Evolutionary conservation across 306 rosid species (phyloP), one percentile per base, ranked within the genome.

Genomic region (Cajanus cajan): DNA sequence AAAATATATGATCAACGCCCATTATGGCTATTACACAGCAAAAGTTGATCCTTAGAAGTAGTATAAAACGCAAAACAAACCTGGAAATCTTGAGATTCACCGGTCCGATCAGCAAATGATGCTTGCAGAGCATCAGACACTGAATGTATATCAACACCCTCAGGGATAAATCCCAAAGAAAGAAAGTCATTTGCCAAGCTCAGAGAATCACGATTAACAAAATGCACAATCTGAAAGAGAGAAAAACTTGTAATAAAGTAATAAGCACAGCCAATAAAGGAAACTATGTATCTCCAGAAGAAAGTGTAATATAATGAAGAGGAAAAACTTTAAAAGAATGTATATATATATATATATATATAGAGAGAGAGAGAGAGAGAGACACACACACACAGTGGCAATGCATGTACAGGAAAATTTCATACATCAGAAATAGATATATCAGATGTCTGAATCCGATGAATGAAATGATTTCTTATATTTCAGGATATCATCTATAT

Each of bases 151-250:
- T 91, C 91, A 68, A 80, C 88, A 74, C 89, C 98, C 86, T 95
- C 99, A 83, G 97, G 96, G 82, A 95, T 73, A 79, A 95, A 95
- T 91, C 98, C 99, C 90, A 93, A 84, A 40, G 98, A 95, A 81
- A 93, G 96, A 77, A 88, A 95, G 86, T 95, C 99, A 86, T 91
- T 95, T 82, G 97, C 99, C 92, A 95, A 88, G 84, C 99, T 91
- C 87, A 91, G 87, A 66, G 99, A 90, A 87, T 95, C 99, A 36
- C 93, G 98, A 79, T 95, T 95, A 86, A 93, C 98, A 68, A 86
- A 95, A 93, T 95, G 99, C 88, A 95, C 99, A 78, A 93, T 95
- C 99, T 95, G 99, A 86, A 85, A 90, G 85, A 77, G 47, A 82
- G 77, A 74, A 74, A 68, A 80, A 71, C 73, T 81, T 76, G n/a